Evolutionary conservation across 2,329 filamentous ascomycete species (phyloP).

Genomic region (Ophiocordyceps sinensis): DNA sequence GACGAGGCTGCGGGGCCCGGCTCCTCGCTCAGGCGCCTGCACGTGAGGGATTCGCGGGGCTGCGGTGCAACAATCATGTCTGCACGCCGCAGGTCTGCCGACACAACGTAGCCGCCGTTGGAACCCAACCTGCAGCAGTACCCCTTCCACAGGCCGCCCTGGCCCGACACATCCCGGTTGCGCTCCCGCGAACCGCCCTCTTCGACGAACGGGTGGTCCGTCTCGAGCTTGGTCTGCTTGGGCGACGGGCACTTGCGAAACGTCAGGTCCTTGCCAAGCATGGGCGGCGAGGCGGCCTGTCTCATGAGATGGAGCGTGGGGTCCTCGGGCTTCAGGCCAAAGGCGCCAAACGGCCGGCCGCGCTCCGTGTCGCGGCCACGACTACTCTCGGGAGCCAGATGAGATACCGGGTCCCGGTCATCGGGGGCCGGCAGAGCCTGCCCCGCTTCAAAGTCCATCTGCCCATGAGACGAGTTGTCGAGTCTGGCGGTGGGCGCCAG

Average conservation of each 20-base stretch:
- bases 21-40: slow-evolving; percentile 23
- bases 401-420: background rate
- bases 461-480: slow-evolving; percentile 1
- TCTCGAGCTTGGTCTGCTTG: slow-evolving; percentile 70
- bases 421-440: too few relatives aligned
- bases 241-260: slow-evolving; percentile 77
- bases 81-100: slow-evolving; percentile 28
- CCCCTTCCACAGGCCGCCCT: slow-evolving; percentile 62
- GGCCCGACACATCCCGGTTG: slow-evolving; percentile 40
- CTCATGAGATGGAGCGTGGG: slow-evolving; percentile 30
- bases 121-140: slow-evolving; percentile 40
- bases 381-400: background rate
- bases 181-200: slow-evolving; percentile 29
- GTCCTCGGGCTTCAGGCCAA: slow-evolving; percentile 22
- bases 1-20: slow-evolving; percentile 15
- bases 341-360: slow-evolving; percentile 28
- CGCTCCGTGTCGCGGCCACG: slow-evolving; percentile 11
- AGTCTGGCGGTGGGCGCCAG: slow-evolving; percentile 11
- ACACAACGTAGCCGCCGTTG: slow-evolving; percentile 22
- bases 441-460: too few relatives aligned
- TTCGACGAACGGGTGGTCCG: slow-evolving; percentile 49
- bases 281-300: slow-evolving; percentile 55
- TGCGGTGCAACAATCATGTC: slow-evolving; percentile 36
- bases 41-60: slow-evolving; percentile 26
- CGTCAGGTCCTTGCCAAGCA: slow-evolving; percentile 69